A percentile compares a stretch with the other conserved stretches of the same genome.
phyloP scores from a whole-genome alignment of 352 stramenopile genomes.

The Phytophthora hybrid region DNA sequence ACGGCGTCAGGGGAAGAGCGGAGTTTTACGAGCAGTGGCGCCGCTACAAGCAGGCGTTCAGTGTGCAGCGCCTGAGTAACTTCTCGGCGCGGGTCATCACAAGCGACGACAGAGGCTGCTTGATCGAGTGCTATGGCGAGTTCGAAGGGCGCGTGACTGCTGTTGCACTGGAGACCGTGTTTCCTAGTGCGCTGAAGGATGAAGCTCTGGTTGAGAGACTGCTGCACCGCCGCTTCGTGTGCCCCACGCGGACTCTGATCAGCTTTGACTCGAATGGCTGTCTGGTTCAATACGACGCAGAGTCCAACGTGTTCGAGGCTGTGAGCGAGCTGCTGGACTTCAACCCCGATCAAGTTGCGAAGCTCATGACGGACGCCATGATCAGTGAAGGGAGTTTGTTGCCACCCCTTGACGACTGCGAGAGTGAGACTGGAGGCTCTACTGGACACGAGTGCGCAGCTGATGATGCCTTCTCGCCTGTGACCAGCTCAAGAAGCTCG shows the following conservation, averaged over 20 bases:
- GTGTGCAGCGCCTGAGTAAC: conserved; percentile 26
- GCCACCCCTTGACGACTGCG: conserved; percentile 16
- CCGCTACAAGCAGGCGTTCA: conserved; percentile 55
- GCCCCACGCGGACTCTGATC: conserved; percentile 44
- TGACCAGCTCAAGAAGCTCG: conserved; percentile 8
- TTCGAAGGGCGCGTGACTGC: conserved; percentile 38
- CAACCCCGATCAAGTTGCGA: conserved; percentile 23
- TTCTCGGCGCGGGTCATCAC: conserved; percentile 35
- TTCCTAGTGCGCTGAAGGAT: conserved; percentile 33
- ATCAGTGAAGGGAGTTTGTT: conserved; percentile 45
- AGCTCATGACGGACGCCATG: conserved; percentile 33
- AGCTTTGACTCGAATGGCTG: conserved; percentile 33
- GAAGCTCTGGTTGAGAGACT: conserved; percentile 19
- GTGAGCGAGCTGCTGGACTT: conserved; percentile 35
- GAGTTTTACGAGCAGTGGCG: conserved; percentile 57
- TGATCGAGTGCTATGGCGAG: conserved; percentile 40
- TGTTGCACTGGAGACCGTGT: conserved; percentile 34
- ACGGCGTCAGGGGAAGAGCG: conserved; percentile 15
- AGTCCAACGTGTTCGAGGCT: conserved; percentile 49
- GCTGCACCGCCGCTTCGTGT: conserved; percentile 32
- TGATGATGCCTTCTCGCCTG: background rate
- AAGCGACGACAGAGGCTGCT: conserved; percentile 30
- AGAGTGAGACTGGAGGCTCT: background rate
- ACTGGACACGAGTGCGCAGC: background rate
- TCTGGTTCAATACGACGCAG: conserved; percentile 45